A percentile compares a stretch with the other conserved stretches of the same genome.
phyloP scores from a whole-genome alignment of 2,329 filamentous ascomycete genomes.

The Annulohypoxylon truncatum region DNA sequence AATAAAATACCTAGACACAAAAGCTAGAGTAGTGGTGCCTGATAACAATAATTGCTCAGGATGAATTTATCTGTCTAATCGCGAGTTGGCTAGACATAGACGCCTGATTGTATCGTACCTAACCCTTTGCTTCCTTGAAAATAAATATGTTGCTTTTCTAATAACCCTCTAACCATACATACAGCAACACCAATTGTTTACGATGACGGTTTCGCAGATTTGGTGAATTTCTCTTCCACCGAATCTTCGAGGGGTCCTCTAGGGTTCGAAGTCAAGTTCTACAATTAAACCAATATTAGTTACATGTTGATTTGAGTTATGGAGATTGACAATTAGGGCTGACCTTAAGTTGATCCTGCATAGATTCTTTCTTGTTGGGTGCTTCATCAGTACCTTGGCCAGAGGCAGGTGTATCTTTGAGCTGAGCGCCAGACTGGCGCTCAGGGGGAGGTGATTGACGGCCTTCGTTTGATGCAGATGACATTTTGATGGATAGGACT shows the following conservation, averaged over 20 bases:
- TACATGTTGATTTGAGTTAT: background rate
- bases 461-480: conserved; percentile 63
- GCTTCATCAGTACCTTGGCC: conserved; percentile 68
- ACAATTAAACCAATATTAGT: conserved; percentile 21
- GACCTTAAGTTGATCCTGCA: conserved; percentile 66
- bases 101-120: background rate
- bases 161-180: background rate
- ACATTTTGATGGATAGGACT: conserved; percentile 64
- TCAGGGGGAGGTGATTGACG: conserved; percentile 83
- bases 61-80: conserved; percentile 10
- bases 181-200: background rate
- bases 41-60: background rate
- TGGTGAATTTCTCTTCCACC: conserved; percentile 70
- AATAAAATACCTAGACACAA: too few species aligned
- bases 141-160: conserved; percentile 6
- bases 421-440: conserved; percentile 72
- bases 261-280: conserved; percentile 74
- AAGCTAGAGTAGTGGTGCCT: too few species aligned
- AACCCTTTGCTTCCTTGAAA: conserved; percentile 1
- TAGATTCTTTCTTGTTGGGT: conserved; percentile 64
- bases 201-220: conserved; percentile 50
- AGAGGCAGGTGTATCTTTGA: conserved; percentile 66
- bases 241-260: conserved; percentile 71
- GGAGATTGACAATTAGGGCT: conserved; percentile 20
- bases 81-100: background rate